These are phyloP conservation scores for Phytophthora sansomeana DNA, from an alignment of 352 stramenopile species.

Conservation along the genomic window DNA sequence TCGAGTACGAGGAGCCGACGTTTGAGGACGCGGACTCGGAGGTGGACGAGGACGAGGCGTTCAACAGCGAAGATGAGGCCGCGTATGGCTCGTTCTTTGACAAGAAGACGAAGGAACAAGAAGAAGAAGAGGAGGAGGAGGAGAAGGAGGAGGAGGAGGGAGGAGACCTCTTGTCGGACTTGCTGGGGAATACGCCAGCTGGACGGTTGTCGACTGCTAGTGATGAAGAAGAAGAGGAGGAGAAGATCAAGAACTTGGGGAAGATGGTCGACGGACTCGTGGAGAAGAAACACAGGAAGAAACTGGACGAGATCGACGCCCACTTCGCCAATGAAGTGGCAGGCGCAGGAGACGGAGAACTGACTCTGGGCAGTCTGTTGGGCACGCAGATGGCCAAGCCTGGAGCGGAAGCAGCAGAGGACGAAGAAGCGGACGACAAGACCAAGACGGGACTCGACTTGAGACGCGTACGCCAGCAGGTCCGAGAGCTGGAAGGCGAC, in stretches of 20 bases:
- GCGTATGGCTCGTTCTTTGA: slow-evolving; percentile 90
- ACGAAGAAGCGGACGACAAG: slow-evolving; percentile 31
- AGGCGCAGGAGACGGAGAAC: slow-evolving; percentile 20
- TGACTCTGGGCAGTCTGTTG: slow-evolving; percentile 37
- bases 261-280: slow-evolving; percentile 64
- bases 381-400: slow-evolving; percentile 56
- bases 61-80: slow-evolving; percentile 94
- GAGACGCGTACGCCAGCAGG: slow-evolving; percentile 77
- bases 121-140: slow-evolving; percentile 53
- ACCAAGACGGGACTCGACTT: slow-evolving; percentile 45
- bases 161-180: slow-evolving; percentile 78
- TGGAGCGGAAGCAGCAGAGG: slow-evolving; percentile 31
- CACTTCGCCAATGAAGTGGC: slow-evolving; percentile 38
- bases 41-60: slow-evolving; percentile 94
- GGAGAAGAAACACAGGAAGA: slow-evolving; percentile 58
- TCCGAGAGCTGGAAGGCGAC: slow-evolving; percentile 73
- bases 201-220: slow-evolving; percentile 59
- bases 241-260: slow-evolving; percentile 63
- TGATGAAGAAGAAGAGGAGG: slow-evolving; percentile 48
- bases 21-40: slow-evolving; percentile 92
- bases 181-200: slow-evolving; percentile 70
- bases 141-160: slow-evolving; percentile 61
- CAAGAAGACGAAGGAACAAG: slow-evolving; percentile 31
- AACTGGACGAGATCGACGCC: slow-evolving; percentile 60
- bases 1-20: slow-evolving; percentile 83